Evolutionary conservation across 1,284 basidiomycete species (phyloP).

Genomic region (Fomitiporia mediterranea): DNA sequence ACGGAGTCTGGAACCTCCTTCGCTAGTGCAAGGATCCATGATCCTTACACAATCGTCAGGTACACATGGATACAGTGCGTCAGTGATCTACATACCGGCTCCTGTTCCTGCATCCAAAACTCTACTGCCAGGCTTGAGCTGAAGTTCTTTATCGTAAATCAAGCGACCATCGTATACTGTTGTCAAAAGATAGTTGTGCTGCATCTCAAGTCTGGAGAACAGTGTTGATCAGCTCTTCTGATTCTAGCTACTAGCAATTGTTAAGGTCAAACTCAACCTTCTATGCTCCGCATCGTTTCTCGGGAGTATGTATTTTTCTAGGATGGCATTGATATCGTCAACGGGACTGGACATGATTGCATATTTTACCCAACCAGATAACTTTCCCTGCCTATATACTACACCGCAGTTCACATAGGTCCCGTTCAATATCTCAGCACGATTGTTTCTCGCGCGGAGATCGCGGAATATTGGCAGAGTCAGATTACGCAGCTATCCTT

Average conservation of each 20-base stretch:
- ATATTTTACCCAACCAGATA: too few relatives aligned
- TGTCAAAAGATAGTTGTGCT: not conserved
- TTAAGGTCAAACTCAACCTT: not conserved
- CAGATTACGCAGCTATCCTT: too few relatives aligned
- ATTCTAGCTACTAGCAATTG: not conserved
- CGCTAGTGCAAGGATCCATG: constrained; percentile 8
- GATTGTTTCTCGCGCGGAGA: too few relatives aligned
- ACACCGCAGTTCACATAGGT: too few relatives aligned
- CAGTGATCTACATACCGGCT: not conserved
- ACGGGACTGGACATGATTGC: too few relatives aligned
- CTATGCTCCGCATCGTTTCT: not conserved
- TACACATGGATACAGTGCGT: not conserved
- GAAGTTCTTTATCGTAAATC: constrained; percentile 2
- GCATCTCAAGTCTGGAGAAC: not conserved
- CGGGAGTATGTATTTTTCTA: constrained; percentile 1
- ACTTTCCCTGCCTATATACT: too few relatives aligned
- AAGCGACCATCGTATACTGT: constrained; percentile 3
- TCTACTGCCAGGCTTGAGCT: not conserved
- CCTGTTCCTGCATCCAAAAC: constrained; percentile 14
- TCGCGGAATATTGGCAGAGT: too few relatives aligned
- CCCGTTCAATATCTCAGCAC: too few relatives aligned
- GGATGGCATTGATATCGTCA: too few relatives aligned
- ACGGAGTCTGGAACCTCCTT: constrained; percentile 1
- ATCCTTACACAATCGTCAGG: not conserved
- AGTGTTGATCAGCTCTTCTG: not conserved